These are phyloP conservation scores for Eucalyptus curtisii DNA, from an alignment of 345 rosid genomes.

Conservation along the genomic window DNA sequence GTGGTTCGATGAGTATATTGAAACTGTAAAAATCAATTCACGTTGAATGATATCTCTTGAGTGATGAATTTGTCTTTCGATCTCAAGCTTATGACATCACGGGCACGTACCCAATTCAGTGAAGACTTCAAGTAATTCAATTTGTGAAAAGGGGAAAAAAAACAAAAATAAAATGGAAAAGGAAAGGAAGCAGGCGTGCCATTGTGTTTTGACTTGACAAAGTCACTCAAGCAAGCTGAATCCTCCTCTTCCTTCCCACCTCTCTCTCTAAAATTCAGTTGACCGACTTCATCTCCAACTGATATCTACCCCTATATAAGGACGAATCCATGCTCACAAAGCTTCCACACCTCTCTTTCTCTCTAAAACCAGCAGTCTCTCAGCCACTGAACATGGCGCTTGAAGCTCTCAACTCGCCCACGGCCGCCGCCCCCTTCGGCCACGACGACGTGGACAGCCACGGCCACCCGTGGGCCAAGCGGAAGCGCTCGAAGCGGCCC, in stretches of 20 bases:
- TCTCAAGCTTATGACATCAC: not conserved
- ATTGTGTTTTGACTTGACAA: not conserved
- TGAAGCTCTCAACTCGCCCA: conserved; percentile 7
- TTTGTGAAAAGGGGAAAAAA: not conserved
- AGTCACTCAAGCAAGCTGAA: not conserved
- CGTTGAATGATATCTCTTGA: not conserved
- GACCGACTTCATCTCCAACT: not conserved
- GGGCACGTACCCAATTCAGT: not conserved
- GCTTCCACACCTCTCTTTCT: not conserved
- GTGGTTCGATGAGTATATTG: accelerated
- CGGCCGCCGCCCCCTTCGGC: not conserved
- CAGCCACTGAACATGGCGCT: conserved; percentile 1
- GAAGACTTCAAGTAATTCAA: not conserved
- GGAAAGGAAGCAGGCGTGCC: not conserved
- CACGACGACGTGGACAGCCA: conserved; percentile 5
- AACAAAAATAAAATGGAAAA: not conserved
- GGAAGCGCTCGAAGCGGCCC: conserved; percentile 56
- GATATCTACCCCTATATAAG: not conserved
- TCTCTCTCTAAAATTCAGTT: not conserved
- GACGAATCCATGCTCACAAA: too few species aligned
- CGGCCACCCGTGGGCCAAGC: conserved; percentile 46
- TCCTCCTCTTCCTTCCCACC: not conserved
- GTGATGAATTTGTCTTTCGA: not conserved
- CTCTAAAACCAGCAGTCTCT: not conserved
- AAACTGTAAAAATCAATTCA: not conserved